Base-by-base conservation (phyloP, 331 rosid genomes). In the Quercus tomentella region DNA sequence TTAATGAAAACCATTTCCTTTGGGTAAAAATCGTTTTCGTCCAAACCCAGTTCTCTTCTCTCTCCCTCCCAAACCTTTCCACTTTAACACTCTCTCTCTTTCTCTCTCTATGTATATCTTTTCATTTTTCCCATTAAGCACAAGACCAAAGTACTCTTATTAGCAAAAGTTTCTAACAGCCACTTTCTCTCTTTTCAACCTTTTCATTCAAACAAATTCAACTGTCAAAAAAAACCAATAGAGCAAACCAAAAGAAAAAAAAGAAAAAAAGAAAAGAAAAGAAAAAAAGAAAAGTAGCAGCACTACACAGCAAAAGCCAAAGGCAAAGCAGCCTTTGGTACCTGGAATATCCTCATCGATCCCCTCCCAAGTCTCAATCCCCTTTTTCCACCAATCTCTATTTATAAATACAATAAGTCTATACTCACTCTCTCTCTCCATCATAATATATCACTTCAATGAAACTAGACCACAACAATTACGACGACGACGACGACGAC, bases 271-370 rank as follows among this genome's bases (percentile, higher is more conserved):
- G 0, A 4, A 26, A 14, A 31, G 4, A 31, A 18, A 10, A 25
- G 3, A 2, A 20, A 6, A 73, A 16, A 45, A 33, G 70, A 49
- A 62, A 63, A 30, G 37, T 57, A 45, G 1, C 31, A 20, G 62
- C 58, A 20, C 54, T 49, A 11, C 17, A 49, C 54, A 49, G 74
- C 73, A 65, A 18, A 28, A 28, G 11, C 22, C 49, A 5, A 31
- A 63, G 52, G 21, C 28, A 51, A 51, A 72, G 73, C 43, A 68
- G 73, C 72, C 70, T 9, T 11, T 41, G 45, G 12, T 41, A 33
- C 45, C 0, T 5, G 52, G 86, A 85, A 85, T 85, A 82, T 85
- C 73, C 88, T 55, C 68, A 75, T 66, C 70, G 83, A 85, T 85
- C 51, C 88, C 60, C 12, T 41, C 45, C 45, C 45, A 8, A 41